Evolutionary conservation across 148 eudicot genomes (phyloP), one percentile per base, ranked within the genome.

Genomic region (Cornus controversa): DNA sequence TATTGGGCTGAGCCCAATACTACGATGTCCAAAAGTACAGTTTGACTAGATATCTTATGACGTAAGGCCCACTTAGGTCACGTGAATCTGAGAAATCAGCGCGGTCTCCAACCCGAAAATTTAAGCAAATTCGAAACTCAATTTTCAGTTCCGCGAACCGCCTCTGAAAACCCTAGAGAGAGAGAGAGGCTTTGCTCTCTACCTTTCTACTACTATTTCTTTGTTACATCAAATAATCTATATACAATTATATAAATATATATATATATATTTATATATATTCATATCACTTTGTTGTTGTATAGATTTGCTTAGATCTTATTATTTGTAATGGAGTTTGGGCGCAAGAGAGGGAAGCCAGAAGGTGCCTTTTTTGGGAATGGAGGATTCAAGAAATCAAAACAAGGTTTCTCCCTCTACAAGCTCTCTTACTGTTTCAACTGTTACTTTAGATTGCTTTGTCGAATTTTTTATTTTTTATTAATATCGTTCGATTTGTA

Each of bases 371-470:
- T 65, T 53, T 7, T 26, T 9, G 54, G 60, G 20, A 75, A 75
- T 27, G 77, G 77, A 64, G 77, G 77, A 24, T 1, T 75, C 8
- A 75, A 75, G 77, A 75, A 67, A 75, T 64, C 77, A 26, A 75
- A 65, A 34, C 77, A 75, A 75, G 77, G 77, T 75, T 75, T 13
- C 36, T 40, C 7, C 4, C 36, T 72, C 28, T 6, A 54, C 29
- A 2, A 34, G n/a, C 64, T 20, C 20, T 60, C 22, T 60, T 23
- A 27, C 40, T 60, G 10, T 63, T 27, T 60, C 29, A 15, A 16
- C n/a, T 34, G 6, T 13, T n/a, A 9, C 22, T 15, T 36, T 58
- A 1, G 13, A 23, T 2, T 20, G 53, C 47, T 26, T 69, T 40
- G n/a, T 36, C n/a, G 16, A 10, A n/a, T n/a, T 27, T 26, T 18